Evolutionary conservation across 2,329 filamentous ascomycete species (phyloP).

Genomic region (Sphaerostilbella broomeana): DNA sequence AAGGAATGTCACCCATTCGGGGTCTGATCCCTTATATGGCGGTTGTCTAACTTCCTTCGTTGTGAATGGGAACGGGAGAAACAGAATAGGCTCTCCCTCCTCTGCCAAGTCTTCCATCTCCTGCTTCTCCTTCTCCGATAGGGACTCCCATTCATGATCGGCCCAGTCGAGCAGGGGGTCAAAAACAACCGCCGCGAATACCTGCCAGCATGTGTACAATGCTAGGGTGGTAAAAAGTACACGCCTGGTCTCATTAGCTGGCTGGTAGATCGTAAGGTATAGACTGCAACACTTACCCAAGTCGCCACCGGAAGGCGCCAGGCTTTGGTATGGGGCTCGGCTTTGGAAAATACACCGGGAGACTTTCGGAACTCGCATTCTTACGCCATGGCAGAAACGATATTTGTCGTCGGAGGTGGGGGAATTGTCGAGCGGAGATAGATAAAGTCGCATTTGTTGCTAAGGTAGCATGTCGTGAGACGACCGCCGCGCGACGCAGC

Average conservation of each 20-base stretch:
- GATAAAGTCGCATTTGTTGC: conserved; percentile 18
- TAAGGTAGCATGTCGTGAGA: conserved; percentile 17
- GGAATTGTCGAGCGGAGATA: conserved; percentile 18
- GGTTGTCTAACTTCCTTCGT: conserved; percentile 40
- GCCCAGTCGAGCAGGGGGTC: conserved; percentile 37
- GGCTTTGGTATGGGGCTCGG: conserved; percentile 10
- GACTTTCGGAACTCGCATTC: conserved; percentile 14
- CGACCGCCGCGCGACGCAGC: conserved; percentile 19
- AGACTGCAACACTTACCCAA: conserved; percentile 22
- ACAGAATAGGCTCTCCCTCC: conserved; percentile 40
- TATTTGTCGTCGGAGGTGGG: conserved; percentile 21
- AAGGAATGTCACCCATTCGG: conserved; percentile 57
- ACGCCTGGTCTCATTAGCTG: conserved; percentile 17
- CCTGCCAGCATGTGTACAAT: conserved; percentile 33
- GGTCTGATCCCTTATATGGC: conserved; percentile 51
- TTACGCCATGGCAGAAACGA: conserved; percentile 30
- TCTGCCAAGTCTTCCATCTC: conserved; percentile 35
- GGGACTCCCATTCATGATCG: conserved; percentile 35
- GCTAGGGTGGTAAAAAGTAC: conserved; percentile 27
- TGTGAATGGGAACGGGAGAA: conserved; percentile 58
- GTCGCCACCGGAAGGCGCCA: conserved; percentile 19
- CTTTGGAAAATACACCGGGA: conserved; percentile 30
- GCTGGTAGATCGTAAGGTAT: not conserved
- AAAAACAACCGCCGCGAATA: conserved; percentile 41
- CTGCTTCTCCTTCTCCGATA: conserved; percentile 39